phyloP scores from a whole-genome alignment of 2,329 filamentous ascomycete species.

The Alternaria arbusti region DNA sequence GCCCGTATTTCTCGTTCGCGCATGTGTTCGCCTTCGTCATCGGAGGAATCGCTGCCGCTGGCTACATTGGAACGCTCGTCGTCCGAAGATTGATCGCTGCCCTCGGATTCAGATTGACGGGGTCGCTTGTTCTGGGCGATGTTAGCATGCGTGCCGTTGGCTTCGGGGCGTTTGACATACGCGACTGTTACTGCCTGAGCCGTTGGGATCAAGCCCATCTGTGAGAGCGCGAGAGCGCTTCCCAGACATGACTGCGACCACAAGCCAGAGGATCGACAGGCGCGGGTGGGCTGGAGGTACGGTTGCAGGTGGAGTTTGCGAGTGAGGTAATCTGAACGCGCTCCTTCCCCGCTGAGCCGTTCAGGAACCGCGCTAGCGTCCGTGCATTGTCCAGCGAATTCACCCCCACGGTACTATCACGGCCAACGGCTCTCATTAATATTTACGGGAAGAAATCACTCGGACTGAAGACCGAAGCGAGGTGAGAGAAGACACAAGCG shows the following conservation, averaged over 20 bases:
- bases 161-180: slow-evolving; percentile 20
- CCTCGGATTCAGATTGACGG: slow-evolving; percentile 30
- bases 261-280: background rate
- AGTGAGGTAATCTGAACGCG: slow-evolving; percentile 24
- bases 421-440: background rate
- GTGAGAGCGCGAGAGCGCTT: slow-evolving; percentile 42
- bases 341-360: slow-evolving; percentile 23
- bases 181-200: slow-evolving; percentile 18
- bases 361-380: slow-evolving; percentile 14
- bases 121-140: slow-evolving; percentile 38
- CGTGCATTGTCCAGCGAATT: background rate
- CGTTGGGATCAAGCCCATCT: slow-evolving; percentile 18
- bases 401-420: background rate
- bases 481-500: background rate
- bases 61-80: slow-evolving; percentile 16
- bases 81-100: slow-evolving; percentile 25
- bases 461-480: background rate
- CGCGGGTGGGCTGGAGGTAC: background rate
- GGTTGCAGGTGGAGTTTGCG: background rate
- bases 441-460: background rate
- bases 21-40: slow-evolving; percentile 21
- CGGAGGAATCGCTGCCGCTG: slow-evolving; percentile 16
- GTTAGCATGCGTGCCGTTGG: slow-evolving; percentile 15
- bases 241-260: slow-evolving; percentile 29
- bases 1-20: slow-evolving; percentile 33